Evolutionary conservation across 2,329 filamentous ascomycete species (phyloP), one percentile per base, ranked within the genome.

Genomic region (Hirsutella minnesotensis): DNA sequence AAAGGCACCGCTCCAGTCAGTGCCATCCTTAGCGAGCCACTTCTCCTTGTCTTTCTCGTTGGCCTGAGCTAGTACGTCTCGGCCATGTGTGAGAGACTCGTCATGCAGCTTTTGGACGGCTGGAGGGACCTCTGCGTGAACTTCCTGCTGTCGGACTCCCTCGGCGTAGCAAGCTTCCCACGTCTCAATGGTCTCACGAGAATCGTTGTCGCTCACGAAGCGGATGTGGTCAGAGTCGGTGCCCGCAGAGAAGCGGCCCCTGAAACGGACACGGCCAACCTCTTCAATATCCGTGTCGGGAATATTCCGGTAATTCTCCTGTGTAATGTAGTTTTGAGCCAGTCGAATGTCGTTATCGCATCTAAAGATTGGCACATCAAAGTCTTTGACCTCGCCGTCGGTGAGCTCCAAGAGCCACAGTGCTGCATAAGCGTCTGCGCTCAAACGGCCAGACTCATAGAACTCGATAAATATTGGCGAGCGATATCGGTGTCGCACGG

Each of bases 131-230:
- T 94, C 83, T 20, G 79, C 73, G 9, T 74, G 67, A 1, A 95
- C 86, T 22, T 78, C 73, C 43, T 80, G 75, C 13, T 71, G 64
- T 2, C 92, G 79, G 0, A 95, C 86, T 12, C 90, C 90, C 60
- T 96, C 89, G 0, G 87, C 79, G 34, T 83, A 77, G 59, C 90
- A 95, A 1, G 88, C 86, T 61, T 95, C 88, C 87, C 89, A 96
- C 0, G 83, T 85, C 65, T 96, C 90, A 49, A 86, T 94, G 0
- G 89, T 95, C 67, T 96, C 92, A 27, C 90, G 81, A 1, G 83
- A 82, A 57, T 94, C 81, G 54, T 94, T 95, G 60, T 94, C 86
- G 39, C 79, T 76, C 19, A 95, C 81, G 52, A 95, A 95, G 2
- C 71, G 72, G 50, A 86, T 75, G 57, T 96, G 92, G 16, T 86